These are phyloP conservation scores for Blastobotrys capitulatus DNA, from an alignment of 1,139 yeast genomes.

Conservation along the genomic window DNA sequence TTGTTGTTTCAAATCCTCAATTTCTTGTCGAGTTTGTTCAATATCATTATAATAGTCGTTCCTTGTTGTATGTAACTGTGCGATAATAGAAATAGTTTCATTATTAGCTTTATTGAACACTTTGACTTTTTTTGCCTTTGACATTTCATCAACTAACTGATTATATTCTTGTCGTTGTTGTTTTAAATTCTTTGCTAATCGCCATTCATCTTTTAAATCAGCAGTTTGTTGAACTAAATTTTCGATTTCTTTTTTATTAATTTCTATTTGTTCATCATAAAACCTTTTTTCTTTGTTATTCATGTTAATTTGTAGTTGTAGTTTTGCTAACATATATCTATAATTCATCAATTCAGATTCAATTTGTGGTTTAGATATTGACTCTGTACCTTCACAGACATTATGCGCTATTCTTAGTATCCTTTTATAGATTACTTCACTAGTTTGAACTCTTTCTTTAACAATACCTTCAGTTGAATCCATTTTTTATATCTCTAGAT, in stretches of 20 bases:
- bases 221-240: conserved; percentile 18
- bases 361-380: not conserved
- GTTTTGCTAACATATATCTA: conserved; percentile 22
- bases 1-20: conserved; percentile 25
- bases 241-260: conserved; percentile 16
- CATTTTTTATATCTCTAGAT: too few species aligned
- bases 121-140: conserved; percentile 23
- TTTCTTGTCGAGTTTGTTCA: conserved; percentile 24
- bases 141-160: conserved; percentile 25
- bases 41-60: conserved; percentile 22
- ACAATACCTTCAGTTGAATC: conserved; percentile 23
- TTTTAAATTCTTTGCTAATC: conserved; percentile 23
- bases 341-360: conserved; percentile 22
- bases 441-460: conserved; percentile 24
- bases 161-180: conserved; percentile 28
- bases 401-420: conserved; percentile 18
- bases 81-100: conserved; percentile 19
- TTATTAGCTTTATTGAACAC: conserved; percentile 14
- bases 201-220: conserved; percentile 24
- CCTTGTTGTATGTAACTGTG: conserved; percentile 24
- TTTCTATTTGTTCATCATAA: conserved; percentile 20
- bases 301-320: conserved; percentile 27
- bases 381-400: conserved; percentile 1
- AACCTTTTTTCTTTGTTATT: conserved; percentile 22
- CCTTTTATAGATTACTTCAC: conserved; percentile 25